These are phyloP conservation scores for Calocera viscosa DNA, from an alignment of 768 basidiomycete species.

Conservation along the genomic window DNA sequence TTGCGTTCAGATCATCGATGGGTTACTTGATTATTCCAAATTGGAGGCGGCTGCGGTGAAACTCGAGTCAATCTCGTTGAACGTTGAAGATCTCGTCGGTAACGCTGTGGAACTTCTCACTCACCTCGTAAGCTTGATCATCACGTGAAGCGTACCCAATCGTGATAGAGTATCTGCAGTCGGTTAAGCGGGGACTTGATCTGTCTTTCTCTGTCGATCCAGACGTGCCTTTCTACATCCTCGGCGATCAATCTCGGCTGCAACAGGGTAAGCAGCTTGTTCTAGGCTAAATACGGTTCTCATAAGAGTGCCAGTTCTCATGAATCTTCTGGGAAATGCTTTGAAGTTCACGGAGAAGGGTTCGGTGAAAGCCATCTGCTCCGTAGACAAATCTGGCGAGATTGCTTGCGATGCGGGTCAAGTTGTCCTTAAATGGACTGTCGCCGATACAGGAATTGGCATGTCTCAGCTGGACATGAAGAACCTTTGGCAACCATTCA, in stretches of 20 bases:
- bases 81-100: constrained; percentile 59
- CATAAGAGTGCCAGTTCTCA: constrained; percentile 37
- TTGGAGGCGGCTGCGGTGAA: constrained; percentile 66
- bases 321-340: constrained; percentile 68
- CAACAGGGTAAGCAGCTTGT: constrained; percentile 43
- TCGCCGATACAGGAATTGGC: constrained; percentile 65
- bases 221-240: constrained; percentile 60
- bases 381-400: constrained; percentile 32
- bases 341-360: constrained; percentile 60
- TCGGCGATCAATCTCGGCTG: constrained; percentile 59
- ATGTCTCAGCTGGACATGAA: constrained; percentile 53
- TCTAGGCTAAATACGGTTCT: neutral
- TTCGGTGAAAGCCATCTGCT: constrained; percentile 50
- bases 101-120: constrained; percentile 67
- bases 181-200: constrained; percentile 35
- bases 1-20: constrained; percentile 48
- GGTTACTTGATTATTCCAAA: constrained; percentile 68
- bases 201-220: constrained; percentile 59
- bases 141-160: neutral
- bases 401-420: constrained; percentile 30
- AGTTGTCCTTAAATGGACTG: constrained; percentile 49
- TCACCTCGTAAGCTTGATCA: constrained; percentile 32
- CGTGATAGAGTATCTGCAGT: neutral
- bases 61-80: constrained; percentile 51
- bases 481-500: constrained; percentile 59